A percentile compares a stretch with the other conserved stretches of the same genome.
phyloP scores from a whole-genome alignment of 306 rosid genomes.

The Castanea crenata region DNA sequence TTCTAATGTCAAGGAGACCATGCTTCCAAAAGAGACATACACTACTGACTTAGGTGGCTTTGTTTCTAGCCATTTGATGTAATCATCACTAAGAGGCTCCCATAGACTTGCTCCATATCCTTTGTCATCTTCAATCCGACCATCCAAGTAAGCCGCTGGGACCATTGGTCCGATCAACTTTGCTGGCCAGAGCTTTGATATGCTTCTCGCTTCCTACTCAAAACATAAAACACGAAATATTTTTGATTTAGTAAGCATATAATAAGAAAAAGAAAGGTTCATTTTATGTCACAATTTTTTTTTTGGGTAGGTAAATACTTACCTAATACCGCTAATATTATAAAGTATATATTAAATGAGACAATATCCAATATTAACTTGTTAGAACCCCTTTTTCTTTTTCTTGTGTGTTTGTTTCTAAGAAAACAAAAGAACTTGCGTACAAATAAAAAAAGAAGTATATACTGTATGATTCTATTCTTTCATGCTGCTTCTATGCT shows the following conservation, averaged over 20 bases:
- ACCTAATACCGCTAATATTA: no score
- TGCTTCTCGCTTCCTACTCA: constrained; percentile 24
- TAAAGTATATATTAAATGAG: no score
- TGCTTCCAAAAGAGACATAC: constrained; percentile 52
- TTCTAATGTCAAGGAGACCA: constrained; percentile 41
- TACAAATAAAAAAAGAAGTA: no score
- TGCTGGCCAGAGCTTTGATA: constrained; percentile 33
- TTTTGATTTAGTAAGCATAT: no score
- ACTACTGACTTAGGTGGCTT: constrained; percentile 38
- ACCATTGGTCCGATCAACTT: constrained; percentile 55
- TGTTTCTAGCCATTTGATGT: constrained; percentile 40
- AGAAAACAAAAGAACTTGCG: no score
- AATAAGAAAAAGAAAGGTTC: no score
- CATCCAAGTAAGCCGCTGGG: constrained; percentile 48
- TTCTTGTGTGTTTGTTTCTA: no score
- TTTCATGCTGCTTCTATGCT: not conserved
- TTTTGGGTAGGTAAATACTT: no score
- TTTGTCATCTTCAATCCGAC: constrained; percentile 42
- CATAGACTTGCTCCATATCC: constrained; percentile 53
- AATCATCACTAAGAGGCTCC: constrained; percentile 41
- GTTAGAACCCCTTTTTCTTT: no score
- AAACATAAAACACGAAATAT: not conserved
- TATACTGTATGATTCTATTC: no score
- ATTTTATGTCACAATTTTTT: no score
- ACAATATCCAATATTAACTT: no score